Percentiles rank a stretch among this genome's conserved stretches.
Evolutionary conservation across 1,284 basidiomycete genomes (phyloP).

Genomic region (Apiotrichum siamense): DNA sequence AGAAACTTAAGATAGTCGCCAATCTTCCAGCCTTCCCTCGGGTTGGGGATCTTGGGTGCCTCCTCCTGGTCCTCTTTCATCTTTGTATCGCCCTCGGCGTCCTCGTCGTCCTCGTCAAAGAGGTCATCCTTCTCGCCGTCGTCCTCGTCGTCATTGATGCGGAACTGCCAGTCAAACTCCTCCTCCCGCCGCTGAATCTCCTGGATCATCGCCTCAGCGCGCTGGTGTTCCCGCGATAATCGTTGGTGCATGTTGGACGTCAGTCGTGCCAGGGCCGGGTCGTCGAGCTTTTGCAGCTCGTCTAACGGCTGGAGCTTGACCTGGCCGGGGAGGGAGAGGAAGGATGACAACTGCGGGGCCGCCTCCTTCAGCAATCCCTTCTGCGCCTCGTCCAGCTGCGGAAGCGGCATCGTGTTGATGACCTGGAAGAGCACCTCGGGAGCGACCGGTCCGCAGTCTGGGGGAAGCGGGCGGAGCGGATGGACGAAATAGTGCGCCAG

Average conservation of each 20-base stretch:
- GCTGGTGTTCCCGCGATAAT: conserved; percentile 17
- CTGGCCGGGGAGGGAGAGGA: neutral
- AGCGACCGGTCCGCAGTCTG: conserved; percentile 21
- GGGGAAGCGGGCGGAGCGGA: conserved; percentile 32
- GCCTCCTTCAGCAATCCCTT: conserved; percentile 2
- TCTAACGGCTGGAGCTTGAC: conserved; percentile 1
- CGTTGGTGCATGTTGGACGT: conserved; percentile 14
- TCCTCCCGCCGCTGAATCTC: conserved; percentile 26
- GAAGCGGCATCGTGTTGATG: conserved; percentile 27
- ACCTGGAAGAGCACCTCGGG: conserved; percentile 34
- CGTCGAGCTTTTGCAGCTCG: conserved; percentile 20
- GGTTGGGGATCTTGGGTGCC: conserved; percentile 15
- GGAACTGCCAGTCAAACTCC: conserved; percentile 30
- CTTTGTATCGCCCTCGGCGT: conserved; percentile 17
- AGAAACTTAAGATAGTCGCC: conserved; percentile 33
- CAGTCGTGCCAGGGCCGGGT: conserved; percentile 13
- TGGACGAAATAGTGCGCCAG: conserved; percentile 30
- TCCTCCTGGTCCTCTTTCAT: conserved; percentile 10
- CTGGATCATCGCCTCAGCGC: conserved; percentile 19
- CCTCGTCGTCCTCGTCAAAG: conserved; percentile 20
- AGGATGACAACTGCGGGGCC: too few species aligned
- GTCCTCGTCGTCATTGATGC: conserved; percentile 24
- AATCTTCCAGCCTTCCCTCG: conserved; percentile 28
- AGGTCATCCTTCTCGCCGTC: conserved; percentile 18
- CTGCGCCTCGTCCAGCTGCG: conserved; percentile 10